Conservation (phyloP, 2,329 filamentous ascomycete genomes). For the Alternaria alternata region DNA sequence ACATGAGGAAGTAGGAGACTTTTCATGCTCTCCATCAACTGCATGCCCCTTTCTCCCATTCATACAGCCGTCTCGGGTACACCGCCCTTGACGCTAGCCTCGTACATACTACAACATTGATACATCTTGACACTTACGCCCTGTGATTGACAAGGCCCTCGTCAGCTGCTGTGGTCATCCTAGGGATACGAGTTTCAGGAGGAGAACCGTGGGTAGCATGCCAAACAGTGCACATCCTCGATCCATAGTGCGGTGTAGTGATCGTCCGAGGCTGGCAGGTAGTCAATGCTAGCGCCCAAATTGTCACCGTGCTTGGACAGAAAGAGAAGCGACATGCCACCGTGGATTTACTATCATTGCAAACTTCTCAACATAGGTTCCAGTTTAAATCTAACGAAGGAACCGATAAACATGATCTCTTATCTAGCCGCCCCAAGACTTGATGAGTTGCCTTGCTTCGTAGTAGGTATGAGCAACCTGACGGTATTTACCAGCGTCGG, state of each 20-base stretch:
- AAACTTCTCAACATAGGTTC: not conserved
- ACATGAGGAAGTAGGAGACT: not conserved
- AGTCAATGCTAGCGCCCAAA: not conserved
- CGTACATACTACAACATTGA: not conserved
- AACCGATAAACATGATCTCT: not conserved
- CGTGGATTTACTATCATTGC: not conserved
- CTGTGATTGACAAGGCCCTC: not conserved
- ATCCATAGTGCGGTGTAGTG: constrained; percentile 1
- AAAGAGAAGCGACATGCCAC: not conserved
- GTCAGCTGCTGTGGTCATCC: not conserved
- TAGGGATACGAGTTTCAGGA: constrained; percentile 4
- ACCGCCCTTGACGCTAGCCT: not conserved
- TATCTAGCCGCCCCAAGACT: not conserved
- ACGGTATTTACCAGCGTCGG: not conserved
- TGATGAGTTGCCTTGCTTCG: not conserved
- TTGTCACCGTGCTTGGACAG: not conserved
- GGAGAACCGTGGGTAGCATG: constrained; percentile 1
- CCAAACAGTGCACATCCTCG: not conserved
- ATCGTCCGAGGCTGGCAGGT: not conserved
- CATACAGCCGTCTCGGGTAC: not conserved
- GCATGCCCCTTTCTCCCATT: not conserved
- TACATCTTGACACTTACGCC: not conserved
- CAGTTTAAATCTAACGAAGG: not conserved
- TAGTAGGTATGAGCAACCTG: not conserved
- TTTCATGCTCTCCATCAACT: not conserved